A percentile compares a stretch with the other conserved stretches of the same genome.
phyloP scores from a whole-genome alignment of 352 stramenopile species.

The Phytophthora sp. region DNA sequence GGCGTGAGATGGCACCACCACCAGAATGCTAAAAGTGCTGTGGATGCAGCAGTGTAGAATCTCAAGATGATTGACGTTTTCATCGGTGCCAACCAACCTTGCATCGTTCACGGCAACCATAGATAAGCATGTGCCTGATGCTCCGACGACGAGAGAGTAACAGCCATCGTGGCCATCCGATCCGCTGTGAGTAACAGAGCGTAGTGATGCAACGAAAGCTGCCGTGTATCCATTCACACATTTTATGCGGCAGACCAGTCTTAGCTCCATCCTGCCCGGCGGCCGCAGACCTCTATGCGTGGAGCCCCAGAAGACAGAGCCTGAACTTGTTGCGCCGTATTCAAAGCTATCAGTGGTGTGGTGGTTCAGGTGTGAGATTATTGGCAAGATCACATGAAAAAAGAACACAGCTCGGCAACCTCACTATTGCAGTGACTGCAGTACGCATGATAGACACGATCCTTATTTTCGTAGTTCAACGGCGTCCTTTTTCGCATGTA shows the following conservation, averaged over 20 bases:
- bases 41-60: too few species aligned
- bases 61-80: too few species aligned
- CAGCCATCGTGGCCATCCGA: conserved; percentile 10
- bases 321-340: too few species aligned
- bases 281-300: background rate
- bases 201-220: conserved; percentile 4
- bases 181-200: conserved; percentile 5
- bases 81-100: too few species aligned
- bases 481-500: conserved; percentile 10
- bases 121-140: too few species aligned
- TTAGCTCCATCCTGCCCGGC: background rate
- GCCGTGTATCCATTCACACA: conserved; percentile 23
- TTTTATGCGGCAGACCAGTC: conserved; percentile 30
- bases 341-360: too few species aligned
- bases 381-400: too few species aligned
- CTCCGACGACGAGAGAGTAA: background rate
- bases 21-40: background rate
- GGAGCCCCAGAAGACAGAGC: too few species aligned
- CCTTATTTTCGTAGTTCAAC: background rate
- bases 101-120: too few species aligned
- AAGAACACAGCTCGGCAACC: too few species aligned
- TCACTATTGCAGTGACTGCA: too few species aligned
- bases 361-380: too few species aligned
- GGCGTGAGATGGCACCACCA: background rate
- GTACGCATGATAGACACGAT: background rate